Evolutionary conservation across 176 grass and related monocot species (phyloP).

Genomic region (Ananas comosus): DNA sequence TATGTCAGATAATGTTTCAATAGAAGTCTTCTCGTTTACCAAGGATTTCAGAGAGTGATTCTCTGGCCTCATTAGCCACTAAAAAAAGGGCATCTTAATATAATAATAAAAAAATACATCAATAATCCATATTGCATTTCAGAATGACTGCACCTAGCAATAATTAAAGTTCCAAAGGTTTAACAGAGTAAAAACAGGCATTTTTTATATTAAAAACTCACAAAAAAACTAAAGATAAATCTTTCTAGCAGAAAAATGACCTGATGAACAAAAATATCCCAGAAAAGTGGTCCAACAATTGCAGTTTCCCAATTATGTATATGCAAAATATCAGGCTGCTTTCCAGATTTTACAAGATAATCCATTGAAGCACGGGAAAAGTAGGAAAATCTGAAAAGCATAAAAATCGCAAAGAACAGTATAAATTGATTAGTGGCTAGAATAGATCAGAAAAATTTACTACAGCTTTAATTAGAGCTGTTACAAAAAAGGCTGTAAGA

Average conservation of each 20-base stretch:
- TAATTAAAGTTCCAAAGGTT: no score
- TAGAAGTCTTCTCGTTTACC: neutral
- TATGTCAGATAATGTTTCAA: neutral
- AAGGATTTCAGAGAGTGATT: neutral
- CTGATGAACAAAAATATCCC: slow-evolving; percentile 59
- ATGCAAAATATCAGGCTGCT: slow-evolving; percentile 48
- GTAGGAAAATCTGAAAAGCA: slow-evolving; percentile 38
- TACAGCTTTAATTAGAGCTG: no score
- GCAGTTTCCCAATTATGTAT: slow-evolving; percentile 64
- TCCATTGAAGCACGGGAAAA: slow-evolving; percentile 58
- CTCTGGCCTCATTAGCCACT: neutral
- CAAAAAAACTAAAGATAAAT: slow-evolving; percentile 11
- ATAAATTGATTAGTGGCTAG: neutral
- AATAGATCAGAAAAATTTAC: no score
- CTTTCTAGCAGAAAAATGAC: slow-evolving; percentile 16
- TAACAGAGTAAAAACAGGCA: no score
- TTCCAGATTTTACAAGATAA: slow-evolving; percentile 57
- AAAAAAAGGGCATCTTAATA: neutral
- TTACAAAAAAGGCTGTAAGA: neutral
- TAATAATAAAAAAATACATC: neutral
- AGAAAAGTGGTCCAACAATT: slow-evolving; percentile 53
- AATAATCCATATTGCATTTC: neutral
- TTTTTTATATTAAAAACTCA: neutral
- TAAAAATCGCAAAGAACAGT: neutral
- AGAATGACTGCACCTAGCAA: no score